These are phyloP conservation scores for Thecaphora thlaspeos DNA, from an alignment of 1,284 basidiomycete genomes.

Conservation along the genomic window DNA sequence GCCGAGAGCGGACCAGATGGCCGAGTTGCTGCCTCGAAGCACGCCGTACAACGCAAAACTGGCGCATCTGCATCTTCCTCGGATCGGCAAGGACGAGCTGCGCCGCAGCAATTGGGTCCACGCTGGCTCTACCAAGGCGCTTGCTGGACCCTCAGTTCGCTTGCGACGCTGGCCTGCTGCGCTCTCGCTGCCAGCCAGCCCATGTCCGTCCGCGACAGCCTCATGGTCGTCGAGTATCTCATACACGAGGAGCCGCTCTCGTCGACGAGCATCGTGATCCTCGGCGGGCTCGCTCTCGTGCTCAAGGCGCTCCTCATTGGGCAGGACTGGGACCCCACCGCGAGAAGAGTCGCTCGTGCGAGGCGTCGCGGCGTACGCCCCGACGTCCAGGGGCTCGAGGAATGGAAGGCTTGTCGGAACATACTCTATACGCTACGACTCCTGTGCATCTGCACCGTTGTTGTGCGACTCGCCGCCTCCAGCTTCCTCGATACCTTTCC, in stretches of 20 bases:
- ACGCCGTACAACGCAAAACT: too few species aligned
- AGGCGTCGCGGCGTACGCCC: conserved; percentile 5
- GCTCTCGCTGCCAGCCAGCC: background rate
- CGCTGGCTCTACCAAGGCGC: background rate
- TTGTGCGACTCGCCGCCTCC: background rate
- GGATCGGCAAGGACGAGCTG: too few species aligned
- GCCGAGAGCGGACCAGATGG: too few species aligned
- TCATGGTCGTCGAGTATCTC: background rate
- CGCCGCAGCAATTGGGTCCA: too few species aligned
- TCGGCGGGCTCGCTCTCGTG: background rate
- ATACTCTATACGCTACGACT: conserved; percentile 3
- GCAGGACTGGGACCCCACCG: background rate
- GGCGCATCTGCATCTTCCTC: too few species aligned
- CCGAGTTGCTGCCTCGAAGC: too few species aligned
- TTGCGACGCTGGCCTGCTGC: conserved; percentile 4
- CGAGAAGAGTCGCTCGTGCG: background rate
- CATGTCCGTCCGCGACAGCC: background rate
- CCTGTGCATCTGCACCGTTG: background rate
- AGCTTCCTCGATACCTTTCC: background rate
- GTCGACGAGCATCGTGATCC: background rate
- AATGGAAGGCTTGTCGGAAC: conserved; percentile 11
- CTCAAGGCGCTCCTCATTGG: background rate
- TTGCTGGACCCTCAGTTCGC: conserved; percentile 6
- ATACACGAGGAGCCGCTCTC: too few species aligned
- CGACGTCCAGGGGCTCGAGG: conserved; percentile 1